These are phyloP conservation scores for Parachaetomium inaequale DNA, from an alignment of 495 filamentous ascomycete species.

Conservation along the genomic window DNA sequence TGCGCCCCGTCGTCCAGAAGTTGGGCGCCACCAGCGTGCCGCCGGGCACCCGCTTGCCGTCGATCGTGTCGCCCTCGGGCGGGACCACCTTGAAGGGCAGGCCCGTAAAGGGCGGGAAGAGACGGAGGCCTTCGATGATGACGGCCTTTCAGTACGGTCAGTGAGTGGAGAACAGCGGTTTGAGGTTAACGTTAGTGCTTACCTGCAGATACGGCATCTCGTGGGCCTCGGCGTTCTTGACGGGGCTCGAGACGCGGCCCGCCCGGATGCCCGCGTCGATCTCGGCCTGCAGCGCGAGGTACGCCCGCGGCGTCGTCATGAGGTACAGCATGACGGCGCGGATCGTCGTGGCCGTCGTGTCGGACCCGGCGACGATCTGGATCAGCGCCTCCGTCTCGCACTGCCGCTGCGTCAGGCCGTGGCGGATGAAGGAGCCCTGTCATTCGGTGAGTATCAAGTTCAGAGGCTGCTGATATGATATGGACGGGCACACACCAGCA, in stretches of 20 bases:
- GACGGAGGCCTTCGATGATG: constrained; percentile 50
- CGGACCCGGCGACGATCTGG: constrained; percentile 57
- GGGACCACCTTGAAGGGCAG: constrained; percentile 47
- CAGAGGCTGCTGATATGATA: background rate
- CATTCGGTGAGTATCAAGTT: background rate
- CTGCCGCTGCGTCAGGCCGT: constrained; percentile 32
- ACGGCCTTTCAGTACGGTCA: constrained; percentile 45
- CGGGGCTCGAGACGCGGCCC: constrained; percentile 36
- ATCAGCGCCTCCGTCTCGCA: constrained; percentile 40
- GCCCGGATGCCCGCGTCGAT: constrained; percentile 45
- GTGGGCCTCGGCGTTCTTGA: constrained; percentile 42
- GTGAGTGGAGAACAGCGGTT: background rate
- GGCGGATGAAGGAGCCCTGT: constrained; percentile 32
- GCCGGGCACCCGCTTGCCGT: constrained; percentile 49
- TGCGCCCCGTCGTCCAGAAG: constrained; percentile 27
- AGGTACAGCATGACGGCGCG: constrained; percentile 53
- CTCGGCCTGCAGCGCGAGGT: constrained; percentile 54
- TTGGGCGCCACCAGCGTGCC: constrained; percentile 53
- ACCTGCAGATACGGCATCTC: constrained; percentile 42
- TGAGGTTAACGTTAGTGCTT: background rate
- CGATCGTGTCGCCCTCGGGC: constrained; percentile 49
- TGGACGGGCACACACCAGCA: constrained; percentile 36
- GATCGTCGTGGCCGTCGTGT: constrained; percentile 61
- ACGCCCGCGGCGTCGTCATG: constrained; percentile 43
- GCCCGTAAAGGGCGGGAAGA: constrained; percentile 38